A percentile compares a stretch with the other conserved stretches of the same genome.
Evolutionary conservation across 805 yeast genomes (phyloP).

Genomic region (Saccharomycopsis amapae): DNA sequence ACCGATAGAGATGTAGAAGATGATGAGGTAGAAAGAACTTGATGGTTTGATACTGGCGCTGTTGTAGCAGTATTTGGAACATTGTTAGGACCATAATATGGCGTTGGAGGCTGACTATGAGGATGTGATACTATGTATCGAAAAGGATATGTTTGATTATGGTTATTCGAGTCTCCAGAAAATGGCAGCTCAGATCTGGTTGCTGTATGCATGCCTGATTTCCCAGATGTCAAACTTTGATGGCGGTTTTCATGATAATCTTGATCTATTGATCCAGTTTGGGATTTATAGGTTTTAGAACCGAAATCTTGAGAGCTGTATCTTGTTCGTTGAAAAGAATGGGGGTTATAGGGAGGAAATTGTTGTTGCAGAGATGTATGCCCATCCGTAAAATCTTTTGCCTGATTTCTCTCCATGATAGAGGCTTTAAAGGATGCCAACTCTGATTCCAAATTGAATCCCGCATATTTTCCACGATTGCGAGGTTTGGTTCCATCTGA

Average conservation of each 20-base stretch:
- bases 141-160: neutral
- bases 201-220: neutral
- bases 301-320: too few species aligned
- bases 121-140: neutral
- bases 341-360: too few species aligned
- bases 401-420: constrained; percentile 4
- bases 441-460: constrained; percentile 6
- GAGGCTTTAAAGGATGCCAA: constrained; percentile 5
- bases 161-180: neutral
- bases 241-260: too few species aligned
- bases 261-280: too few species aligned
- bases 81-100: neutral
- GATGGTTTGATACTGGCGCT: neutral
- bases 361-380: constrained; percentile 1
- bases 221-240: neutral
- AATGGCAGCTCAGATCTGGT: constrained; percentile 1
- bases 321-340: too few species aligned
- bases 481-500: too few species aligned
- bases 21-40: neutral
- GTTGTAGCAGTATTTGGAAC: neutral
- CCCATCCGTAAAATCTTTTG: neutral
- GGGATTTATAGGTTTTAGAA: too few species aligned
- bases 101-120: constrained; percentile 1
- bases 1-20: neutral
- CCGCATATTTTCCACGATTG: too few species aligned